Conservation (phyloP, 176 grass and related monocot species). For the Carex littledalei region DNA sequence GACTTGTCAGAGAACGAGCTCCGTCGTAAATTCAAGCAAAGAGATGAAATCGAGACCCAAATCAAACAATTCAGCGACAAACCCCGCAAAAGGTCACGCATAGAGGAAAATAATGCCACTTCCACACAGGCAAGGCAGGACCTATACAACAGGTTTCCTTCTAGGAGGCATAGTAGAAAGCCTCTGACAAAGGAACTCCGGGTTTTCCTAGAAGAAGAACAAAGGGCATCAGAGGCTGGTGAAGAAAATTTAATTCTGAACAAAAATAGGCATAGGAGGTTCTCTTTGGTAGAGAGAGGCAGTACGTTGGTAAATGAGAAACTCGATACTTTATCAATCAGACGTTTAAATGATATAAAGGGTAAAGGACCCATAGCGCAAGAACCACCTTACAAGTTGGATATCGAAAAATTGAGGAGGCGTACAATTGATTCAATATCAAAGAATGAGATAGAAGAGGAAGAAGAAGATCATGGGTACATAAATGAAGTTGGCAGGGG, state of each 20-base stretch:
- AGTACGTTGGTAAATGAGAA: constrained; percentile 4
- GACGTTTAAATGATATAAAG: constrained; percentile 14
- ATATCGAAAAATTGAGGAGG: constrained; percentile 9
- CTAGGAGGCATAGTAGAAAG: constrained; percentile 33
- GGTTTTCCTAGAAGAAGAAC: constrained; percentile 72
- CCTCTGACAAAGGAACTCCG: constrained; percentile 70
- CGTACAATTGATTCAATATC: constrained; percentile 1
- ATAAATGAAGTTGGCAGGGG: constrained; percentile 51
- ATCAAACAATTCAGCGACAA: constrained; percentile 49
- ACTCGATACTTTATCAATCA: constrained; percentile 9
- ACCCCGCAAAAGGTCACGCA: constrained; percentile 70
- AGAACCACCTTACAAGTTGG: constrained; percentile 4
- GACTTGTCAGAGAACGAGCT: constrained; percentile 84
- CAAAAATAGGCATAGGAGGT: constrained; percentile 16
- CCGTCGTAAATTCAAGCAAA: constrained; percentile 67
- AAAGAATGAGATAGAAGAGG: constrained; percentile 27
- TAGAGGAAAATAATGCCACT: constrained; percentile 40
- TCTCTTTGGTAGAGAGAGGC: constrained; percentile 18
- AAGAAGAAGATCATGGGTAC: constrained; percentile 34
- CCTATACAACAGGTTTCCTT: constrained; percentile 36
- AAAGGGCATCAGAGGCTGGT: constrained; percentile 48
- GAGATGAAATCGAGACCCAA: constrained; percentile 72
- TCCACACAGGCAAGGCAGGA: constrained; percentile 35
- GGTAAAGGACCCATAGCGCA: background rate
- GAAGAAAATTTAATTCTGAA: constrained; percentile 9